Percentiles rank a stretch among this genome's conserved stretches.
Evolutionary conservation across 2,329 filamentous ascomycete species (phyloP).

Genomic region (Ilyonectria sp.): DNA sequence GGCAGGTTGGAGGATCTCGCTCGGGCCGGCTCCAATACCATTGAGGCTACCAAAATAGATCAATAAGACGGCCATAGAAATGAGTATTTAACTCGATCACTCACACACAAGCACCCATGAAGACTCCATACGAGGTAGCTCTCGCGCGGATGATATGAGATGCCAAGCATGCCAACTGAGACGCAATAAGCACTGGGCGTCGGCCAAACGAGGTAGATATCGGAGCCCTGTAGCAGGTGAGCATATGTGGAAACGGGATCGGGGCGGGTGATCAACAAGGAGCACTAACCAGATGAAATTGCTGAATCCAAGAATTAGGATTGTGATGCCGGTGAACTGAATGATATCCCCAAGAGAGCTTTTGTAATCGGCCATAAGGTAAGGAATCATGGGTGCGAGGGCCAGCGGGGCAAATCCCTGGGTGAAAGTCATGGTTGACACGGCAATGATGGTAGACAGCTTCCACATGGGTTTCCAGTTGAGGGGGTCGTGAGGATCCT

Average conservation of each 20-base stretch:
- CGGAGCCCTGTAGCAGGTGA: not conserved
- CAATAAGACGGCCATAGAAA: not conserved
- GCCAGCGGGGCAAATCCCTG: conserved; percentile 13
- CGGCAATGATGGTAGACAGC: conserved; percentile 3
- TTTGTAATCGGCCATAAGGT: conserved; percentile 17
- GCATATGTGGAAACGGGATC: too few species aligned
- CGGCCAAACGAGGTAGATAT: conserved; percentile 18
- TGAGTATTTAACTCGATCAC: not conserved
- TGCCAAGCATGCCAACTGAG: conserved; percentile 24
- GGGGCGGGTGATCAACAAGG: too few species aligned
- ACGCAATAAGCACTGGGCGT: conserved; percentile 19
- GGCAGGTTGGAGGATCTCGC: conserved; percentile 32
- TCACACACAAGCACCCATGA: conserved; percentile 26
- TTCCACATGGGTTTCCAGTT: conserved; percentile 19
- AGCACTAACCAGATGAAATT: conserved; percentile 25
- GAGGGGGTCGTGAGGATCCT: conserved; percentile 14
- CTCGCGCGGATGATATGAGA: conserved; percentile 27
- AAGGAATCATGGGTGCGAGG: conserved; percentile 11
- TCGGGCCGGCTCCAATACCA: conserved; percentile 32
- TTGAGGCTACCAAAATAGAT: not conserved
- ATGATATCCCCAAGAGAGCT: conserved; percentile 14
- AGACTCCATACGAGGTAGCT: conserved; percentile 13
- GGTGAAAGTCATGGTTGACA: conserved; percentile 20
- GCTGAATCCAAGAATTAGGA: conserved; percentile 29
- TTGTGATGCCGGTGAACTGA: conserved; percentile 27